These are phyloP conservation scores for Microdochium trichocladiopsis DNA, from an alignment of 2,329 filamentous ascomycete species.

Conservation along the genomic window DNA sequence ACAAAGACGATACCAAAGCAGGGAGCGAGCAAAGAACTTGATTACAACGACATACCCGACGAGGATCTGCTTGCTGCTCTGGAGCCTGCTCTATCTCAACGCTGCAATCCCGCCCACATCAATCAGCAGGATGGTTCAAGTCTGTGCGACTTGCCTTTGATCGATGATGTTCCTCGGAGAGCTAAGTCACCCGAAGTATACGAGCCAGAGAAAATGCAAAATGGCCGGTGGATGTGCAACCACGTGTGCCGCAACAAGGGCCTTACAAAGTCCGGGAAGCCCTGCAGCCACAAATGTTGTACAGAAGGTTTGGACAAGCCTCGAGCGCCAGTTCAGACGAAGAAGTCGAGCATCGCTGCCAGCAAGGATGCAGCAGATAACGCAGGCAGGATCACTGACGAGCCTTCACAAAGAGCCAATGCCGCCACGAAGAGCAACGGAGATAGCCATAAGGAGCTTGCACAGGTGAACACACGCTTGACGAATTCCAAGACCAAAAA, in stretches of 20 bases:
- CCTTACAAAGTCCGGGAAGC: slow-evolving; percentile 26
- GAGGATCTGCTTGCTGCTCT: slow-evolving; percentile 30
- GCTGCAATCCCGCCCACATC: slow-evolving; percentile 8
- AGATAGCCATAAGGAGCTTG: no score
- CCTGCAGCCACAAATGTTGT: slow-evolving; percentile 68
- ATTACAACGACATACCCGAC: slow-evolving; percentile 30
- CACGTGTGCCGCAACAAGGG: slow-evolving; percentile 50
- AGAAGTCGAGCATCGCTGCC: background rate
- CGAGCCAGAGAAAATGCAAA: slow-evolving; percentile 48
- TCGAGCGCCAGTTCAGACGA: background rate
- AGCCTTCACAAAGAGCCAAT: background rate
- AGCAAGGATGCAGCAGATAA: background rate
- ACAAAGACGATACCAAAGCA: background rate
- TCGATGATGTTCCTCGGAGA: slow-evolving; percentile 39
- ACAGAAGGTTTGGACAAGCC: slow-evolving; percentile 63
- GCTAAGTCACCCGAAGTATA: slow-evolving; percentile 3
- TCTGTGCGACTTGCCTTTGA: slow-evolving; percentile 33
- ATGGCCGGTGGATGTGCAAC: slow-evolving; percentile 69
- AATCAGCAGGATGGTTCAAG: background rate
- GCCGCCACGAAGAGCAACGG: background rate
- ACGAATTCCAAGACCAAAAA: background rate
- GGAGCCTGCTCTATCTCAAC: slow-evolving; percentile 12
- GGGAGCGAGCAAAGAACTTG: slow-evolving; percentile 7
- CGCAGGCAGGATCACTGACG: background rate
- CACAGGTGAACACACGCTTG: background rate